Conservation (phyloP, 1,139 yeast genomes). For the Meyerozyma athensensis region DNA sequence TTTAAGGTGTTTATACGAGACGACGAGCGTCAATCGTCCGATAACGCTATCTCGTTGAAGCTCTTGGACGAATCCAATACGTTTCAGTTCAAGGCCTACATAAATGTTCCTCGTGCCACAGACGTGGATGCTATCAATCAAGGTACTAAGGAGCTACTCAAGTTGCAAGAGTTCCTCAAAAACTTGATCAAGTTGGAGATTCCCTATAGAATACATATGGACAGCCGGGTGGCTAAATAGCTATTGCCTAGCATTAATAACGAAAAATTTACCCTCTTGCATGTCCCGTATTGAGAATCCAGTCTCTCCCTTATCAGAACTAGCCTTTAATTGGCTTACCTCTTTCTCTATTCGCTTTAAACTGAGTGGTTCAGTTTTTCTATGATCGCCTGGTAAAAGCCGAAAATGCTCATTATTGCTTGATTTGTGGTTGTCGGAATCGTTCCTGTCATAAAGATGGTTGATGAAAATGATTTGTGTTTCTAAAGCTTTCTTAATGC, state of each 20-base stretch:
- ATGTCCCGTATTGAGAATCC: constrained; percentile 12
- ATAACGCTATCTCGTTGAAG: constrained; percentile 28
- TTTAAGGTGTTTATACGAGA: constrained; percentile 47
- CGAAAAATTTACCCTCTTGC: constrained; percentile 10
- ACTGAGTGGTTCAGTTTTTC: constrained; percentile 20
- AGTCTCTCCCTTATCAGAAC: constrained; percentile 24
- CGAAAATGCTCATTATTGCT: constrained; percentile 28
- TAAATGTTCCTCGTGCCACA: constrained; percentile 66
- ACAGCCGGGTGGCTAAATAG: constrained; percentile 44
- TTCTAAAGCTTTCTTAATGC: constrained; percentile 28
- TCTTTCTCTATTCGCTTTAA: constrained; percentile 20
- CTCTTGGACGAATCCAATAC: constrained; percentile 52
- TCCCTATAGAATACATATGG: constrained; percentile 81
- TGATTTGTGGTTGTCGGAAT: constrained; percentile 9
- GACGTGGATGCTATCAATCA: constrained; percentile 69
- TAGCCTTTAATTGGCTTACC: constrained; percentile 18
- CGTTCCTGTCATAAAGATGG: constrained; percentile 31
- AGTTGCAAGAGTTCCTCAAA: constrained; percentile 57
- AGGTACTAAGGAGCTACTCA: constrained; percentile 59
- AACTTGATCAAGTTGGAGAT: constrained; percentile 65
- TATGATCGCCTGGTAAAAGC: constrained; percentile 32
- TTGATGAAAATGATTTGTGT: constrained; percentile 45
- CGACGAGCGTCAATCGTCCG: constrained; percentile 22
- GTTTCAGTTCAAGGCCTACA: constrained; percentile 61
- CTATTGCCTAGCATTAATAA: constrained; percentile 7